Base-by-base conservation (phyloP, 306 rosid genomes). In the Dicorynia guianensis region DNA sequence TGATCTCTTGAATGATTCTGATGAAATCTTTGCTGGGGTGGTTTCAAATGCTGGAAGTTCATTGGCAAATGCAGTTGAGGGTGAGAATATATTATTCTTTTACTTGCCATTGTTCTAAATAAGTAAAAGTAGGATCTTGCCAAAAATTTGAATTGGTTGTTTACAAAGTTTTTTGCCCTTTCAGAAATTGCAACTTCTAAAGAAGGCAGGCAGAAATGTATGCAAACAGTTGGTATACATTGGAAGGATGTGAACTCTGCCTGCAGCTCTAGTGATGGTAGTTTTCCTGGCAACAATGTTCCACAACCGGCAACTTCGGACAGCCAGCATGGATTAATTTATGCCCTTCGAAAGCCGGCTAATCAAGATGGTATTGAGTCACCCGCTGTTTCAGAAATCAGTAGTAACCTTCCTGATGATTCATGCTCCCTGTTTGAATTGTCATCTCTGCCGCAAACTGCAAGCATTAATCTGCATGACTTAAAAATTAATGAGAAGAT, bases 181-280 rank as follows among this genome's bases (percentile, higher is more conserved):
- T 69, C 86, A 89, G 94, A 79, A 63, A 43, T 53, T 69, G 74
- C 34, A 69, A 39, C 70, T 74, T 35, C 63, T 58, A 85, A 63
- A 81, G 85, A 63, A 47, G 78, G 82, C 55, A 67, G 47, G 74
- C 80, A 43, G 66, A 79, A 60, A 38, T 56, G 67, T 55, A 33
- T 68, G 70, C 53, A 72, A 25, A 11, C 58, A 12, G 18, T 39
- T 68, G 79, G 63, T 54, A 40, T 66, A 15, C 76, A 47, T 42
- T 75, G 73, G 54, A 72, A 80, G 60, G 84, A 81, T 77, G 82
- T 54, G 70, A 59, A 36, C 75, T 79, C 49, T 60, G 79, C 13
- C 35, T 34, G 17, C 68, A 79, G 48, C 42, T n/a, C 39, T 6
- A 50, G 68, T 58, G 84, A 77, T 20, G 64, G 80, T 73, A 74